Evolutionary conservation across 306 rosid genomes (phyloP), one percentile per base, ranked within the genome.

Genomic region (Acacia crassicarpa): DNA sequence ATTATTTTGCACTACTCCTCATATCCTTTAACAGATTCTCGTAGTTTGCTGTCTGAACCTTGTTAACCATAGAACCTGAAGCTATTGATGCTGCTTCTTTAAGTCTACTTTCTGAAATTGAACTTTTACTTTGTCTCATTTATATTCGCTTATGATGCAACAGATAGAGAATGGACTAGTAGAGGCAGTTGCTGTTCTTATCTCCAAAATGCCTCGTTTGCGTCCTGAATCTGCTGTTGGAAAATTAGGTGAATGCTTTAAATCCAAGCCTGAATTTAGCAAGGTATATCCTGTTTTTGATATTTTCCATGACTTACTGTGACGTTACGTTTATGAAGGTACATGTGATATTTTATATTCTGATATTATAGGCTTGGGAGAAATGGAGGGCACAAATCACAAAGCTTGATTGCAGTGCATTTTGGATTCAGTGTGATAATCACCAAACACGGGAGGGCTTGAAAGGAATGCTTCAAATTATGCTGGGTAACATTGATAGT

Each of bases 121-220:
- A 59, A 9, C 73, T 44, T 30, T 12, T 74, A 27, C 58, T 76
- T 82, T 85, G 67, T 77, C 84, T 86, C 72, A 77, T 81, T 76
- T 73, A 44, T 56, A 48, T 65, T n/a, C 32, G 67, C 79, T 10
- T 82, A 56, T 80, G 80, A 72, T 78, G 80, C 48, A 76, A 72
- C 88, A 95, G 99, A 80, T 85, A 62, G 99, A 95, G 85, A 95
- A 95, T 84, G 99, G 99, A 74, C 89, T 90, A 70, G 98, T 95
- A 62, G 99, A 95, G 90, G 89, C 97, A 71, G 96, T 95, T 65
- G 97, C 95, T 82, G 83, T 91, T 86, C 92, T 95, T 73, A 89
- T 95, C 87, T 91, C 98, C 78, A 89, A 90, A 86, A 91, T 85
- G 92, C 99, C 98, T 41, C 93, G 94, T 67, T 58, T 91, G 85